Conservation (phyloP, 257 asterid species). For the Henckelia pumila region DNA sequence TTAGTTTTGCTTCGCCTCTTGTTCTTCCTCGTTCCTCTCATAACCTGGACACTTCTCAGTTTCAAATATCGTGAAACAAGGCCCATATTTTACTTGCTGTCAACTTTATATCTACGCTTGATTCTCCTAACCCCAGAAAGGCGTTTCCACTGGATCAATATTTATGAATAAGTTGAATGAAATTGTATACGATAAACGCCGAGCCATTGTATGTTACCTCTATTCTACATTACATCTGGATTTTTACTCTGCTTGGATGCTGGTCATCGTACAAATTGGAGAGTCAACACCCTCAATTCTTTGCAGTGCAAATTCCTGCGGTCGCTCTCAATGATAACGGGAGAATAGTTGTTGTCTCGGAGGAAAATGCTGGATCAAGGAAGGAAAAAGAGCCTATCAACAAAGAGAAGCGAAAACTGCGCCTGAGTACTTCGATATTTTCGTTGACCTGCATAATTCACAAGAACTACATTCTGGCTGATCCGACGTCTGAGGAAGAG, state of each 20-base stretch:
- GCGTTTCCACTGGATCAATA: neutral
- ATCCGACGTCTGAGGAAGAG: conserved; percentile 97
- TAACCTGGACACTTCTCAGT: neutral
- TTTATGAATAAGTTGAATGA: neutral
- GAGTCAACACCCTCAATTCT: conserved; percentile 22
- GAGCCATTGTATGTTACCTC: neutral
- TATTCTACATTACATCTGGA: neutral
- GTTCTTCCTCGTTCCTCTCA: neutral
- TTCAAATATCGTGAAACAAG: neutral
- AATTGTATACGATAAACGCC: neutral
- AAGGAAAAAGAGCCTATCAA: conserved; percentile 66
- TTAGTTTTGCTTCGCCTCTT: neutral
- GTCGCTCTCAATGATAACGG: conserved; percentile 86
- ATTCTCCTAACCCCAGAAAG: neutral
- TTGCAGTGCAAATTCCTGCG: conserved; percentile 81
- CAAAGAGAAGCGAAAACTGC: conserved; percentile 72
- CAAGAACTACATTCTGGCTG: conserved; percentile 87
- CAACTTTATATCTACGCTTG: neutral
- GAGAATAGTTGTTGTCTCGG: conserved; percentile 61
- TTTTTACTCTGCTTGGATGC: neutral
- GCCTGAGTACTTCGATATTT: conserved; percentile 49
- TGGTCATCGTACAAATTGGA: conserved; percentile 1
- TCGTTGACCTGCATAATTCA: conserved; percentile 83
- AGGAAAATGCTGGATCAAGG: conserved; percentile 45
- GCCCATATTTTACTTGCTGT: neutral